phyloP scores from a whole-genome alignment of 306 rosid genomes.

The Carpinus viminea region DNA sequence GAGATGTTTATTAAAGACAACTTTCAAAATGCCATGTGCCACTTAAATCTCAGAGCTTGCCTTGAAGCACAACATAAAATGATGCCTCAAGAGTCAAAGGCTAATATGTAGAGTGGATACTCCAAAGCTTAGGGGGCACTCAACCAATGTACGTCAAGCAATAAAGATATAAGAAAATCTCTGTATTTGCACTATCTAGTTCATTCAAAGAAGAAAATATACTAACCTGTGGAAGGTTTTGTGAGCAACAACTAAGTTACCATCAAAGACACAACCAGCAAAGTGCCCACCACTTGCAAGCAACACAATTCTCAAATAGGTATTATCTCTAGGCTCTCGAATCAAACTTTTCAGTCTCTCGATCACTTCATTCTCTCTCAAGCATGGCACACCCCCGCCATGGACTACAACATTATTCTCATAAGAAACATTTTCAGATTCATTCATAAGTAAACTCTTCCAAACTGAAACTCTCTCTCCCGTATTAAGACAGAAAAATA shows the following conservation, averaged over 20 bases:
- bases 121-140: neutral
- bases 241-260: conserved; percentile 72
- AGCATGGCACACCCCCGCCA: conserved; percentile 12
- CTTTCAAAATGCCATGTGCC: neutral
- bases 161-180: conserved; percentile 2
- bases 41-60: neutral
- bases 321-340: conserved; percentile 63
- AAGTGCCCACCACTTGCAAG: conserved; percentile 96
- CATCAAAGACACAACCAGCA: conserved; percentile 91
- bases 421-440: conserved; percentile 49
- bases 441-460: conserved; percentile 73
- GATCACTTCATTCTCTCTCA: conserved; percentile 41
- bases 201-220: neutral
- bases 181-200: neutral
- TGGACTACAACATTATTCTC: conserved; percentile 33
- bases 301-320: conserved; percentile 67
- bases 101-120: neutral
- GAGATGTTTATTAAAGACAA: neutral
- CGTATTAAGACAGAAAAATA: conserved; percentile 54
- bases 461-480: conserved; percentile 77
- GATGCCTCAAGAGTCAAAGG: neutral
- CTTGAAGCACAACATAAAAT: neutral
- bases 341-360: conserved; percentile 59
- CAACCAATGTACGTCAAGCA: neutral
- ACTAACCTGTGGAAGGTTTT: conserved; percentile 95